Conservation (phyloP, 164 flowering plant species). For the Malania oleifera region DNA sequence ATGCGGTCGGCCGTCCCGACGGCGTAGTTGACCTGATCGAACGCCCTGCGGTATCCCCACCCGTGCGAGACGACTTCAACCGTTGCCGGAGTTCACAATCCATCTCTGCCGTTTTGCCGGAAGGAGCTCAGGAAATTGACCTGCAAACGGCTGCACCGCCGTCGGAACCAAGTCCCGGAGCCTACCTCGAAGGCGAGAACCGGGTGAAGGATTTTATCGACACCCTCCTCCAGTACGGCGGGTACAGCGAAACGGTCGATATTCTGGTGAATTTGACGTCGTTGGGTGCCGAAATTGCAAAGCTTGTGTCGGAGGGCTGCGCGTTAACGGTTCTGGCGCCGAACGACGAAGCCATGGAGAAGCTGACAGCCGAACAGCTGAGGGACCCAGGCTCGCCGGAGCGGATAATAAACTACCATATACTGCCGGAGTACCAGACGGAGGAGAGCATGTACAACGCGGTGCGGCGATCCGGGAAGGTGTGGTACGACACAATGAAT, state of each 20-base stretch:
- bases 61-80: slow-evolving; percentile 47
- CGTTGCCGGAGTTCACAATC: slow-evolving; percentile 31
- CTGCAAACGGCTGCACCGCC: slow-evolving; percentile 39
- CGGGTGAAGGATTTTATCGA: slow-evolving; percentile 55
- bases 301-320: slow-evolving; percentile 41
- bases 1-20: slow-evolving; percentile 34
- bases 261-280: slow-evolving; percentile 46
- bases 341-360: slow-evolving; percentile 56
- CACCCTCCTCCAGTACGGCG: slow-evolving; percentile 53
- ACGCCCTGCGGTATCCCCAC: slow-evolving; percentile 34
- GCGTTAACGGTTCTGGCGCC: slow-evolving; percentile 44
- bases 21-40: slow-evolving; percentile 56
- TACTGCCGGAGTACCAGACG: slow-evolving; percentile 57
- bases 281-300: slow-evolving; percentile 44
- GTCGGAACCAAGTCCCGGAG: slow-evolving; percentile 59
- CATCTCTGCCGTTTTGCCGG: slow-evolving; percentile 40
- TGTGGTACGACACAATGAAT: slow-evolving; percentile 40
- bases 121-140: slow-evolving; percentile 47
- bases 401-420: slow-evolving; percentile 42
- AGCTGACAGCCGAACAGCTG: slow-evolving; percentile 40
- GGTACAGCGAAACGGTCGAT: slow-evolving; percentile 57
- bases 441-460: slow-evolving; percentile 63
- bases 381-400: slow-evolving; percentile 52
- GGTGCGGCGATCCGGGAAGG: slow-evolving; percentile 47
- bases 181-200: slow-evolving; percentile 42